Evolutionary conservation across 1,284 basidiomycete species (phyloP), one percentile per base, ranked within the genome.

Genomic region (Gymnopus androsaceus): DNA sequence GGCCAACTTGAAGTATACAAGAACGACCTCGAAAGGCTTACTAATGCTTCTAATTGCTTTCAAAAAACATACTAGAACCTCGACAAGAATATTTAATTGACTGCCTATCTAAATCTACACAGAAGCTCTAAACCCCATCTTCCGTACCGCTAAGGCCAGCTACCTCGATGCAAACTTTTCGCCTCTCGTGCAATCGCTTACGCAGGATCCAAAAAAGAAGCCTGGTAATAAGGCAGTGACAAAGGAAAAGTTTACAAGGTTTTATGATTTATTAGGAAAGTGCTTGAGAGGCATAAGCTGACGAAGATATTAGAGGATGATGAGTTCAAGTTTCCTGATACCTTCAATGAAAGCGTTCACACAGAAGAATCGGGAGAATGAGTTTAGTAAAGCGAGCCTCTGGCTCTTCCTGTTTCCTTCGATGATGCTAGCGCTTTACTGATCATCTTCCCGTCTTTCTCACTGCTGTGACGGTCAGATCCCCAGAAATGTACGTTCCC

Each of bases 111-210:
- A 79, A 79, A 41, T 80, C 84, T 0, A 78, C 87, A 0, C 74
- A 80, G 45, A 86, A 89, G 61, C 76, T 14, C 76, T 92, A 27
- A 79, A 82, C 60, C 85, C 84, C 4, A 82, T 80, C 62, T 89
- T 84, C 71, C 82, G 89, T 41, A 89, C 83, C 0, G 86, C 89
- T 42, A 90, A 90, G 68, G 88, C 89, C 8, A 85, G 78, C 2
- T 92, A 92, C 70, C 90, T 91, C 59, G 88, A 92, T 57, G 77
- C 86, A 19, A 92, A 90, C 69, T 90, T 88, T 68, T 83, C 85
- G 3, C 85, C 87, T 6, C 73, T 92, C 40, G 82, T 92, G 74
- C 85, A 88, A 62, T 72, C 82, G 3, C 74, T 92, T 51, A 79
- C 80, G 27, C 89, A 92, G 51, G 86, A 88, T 61, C 74, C 81